These are phyloP conservation scores for Cutaneotrichosporon daszewskae DNA, from an alignment of 1,284 basidiomycete genomes.

Conservation along the genomic window DNA sequence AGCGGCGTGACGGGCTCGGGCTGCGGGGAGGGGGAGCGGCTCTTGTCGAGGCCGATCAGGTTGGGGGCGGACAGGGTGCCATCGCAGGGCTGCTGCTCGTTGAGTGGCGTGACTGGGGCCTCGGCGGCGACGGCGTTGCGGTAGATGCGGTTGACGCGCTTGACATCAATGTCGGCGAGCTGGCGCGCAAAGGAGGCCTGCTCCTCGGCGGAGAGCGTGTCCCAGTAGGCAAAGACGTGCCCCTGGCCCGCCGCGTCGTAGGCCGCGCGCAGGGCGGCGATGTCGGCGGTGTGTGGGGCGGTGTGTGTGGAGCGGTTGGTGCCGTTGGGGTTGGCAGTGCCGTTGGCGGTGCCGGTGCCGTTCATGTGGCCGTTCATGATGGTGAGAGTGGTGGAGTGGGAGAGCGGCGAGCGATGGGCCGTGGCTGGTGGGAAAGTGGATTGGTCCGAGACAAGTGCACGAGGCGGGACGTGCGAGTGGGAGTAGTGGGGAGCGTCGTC, in stretches of 20 bases:
- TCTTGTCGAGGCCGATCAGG: conserved; percentile 21
- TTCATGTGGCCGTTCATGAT: background rate
- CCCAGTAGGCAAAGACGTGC: conserved; percentile 86
- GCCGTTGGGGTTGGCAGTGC: background rate
- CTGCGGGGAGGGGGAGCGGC: conserved; percentile 28
- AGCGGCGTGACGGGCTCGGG: conserved; percentile 54
- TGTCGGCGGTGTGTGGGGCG: conserved; percentile 13
- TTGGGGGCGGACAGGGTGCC: background rate
- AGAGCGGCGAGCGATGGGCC: too few relatives aligned
- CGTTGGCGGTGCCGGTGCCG: background rate
- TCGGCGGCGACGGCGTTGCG: conserved; percentile 69
- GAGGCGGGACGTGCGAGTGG: too few relatives aligned
- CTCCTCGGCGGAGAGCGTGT: conserved; percentile 61
- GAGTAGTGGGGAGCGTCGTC: too few relatives aligned
- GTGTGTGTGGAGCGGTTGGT: too few relatives aligned
- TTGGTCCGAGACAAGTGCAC: too few relatives aligned
- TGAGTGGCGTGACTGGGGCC: conserved; percentile 42
- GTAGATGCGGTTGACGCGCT: conserved; percentile 86
- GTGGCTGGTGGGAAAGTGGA: too few relatives aligned
- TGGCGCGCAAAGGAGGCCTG: conserved; percentile 64
- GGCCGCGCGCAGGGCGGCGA: conserved; percentile 44
- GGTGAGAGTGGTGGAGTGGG: conserved; percentile 1
- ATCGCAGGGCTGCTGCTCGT: conserved; percentile 47
- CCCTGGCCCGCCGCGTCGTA: conserved; percentile 78
- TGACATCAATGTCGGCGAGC: conserved; percentile 75